phyloP scores from a whole-genome alignment of 306 rosid species.

The Fragaria vesca region DNA sequence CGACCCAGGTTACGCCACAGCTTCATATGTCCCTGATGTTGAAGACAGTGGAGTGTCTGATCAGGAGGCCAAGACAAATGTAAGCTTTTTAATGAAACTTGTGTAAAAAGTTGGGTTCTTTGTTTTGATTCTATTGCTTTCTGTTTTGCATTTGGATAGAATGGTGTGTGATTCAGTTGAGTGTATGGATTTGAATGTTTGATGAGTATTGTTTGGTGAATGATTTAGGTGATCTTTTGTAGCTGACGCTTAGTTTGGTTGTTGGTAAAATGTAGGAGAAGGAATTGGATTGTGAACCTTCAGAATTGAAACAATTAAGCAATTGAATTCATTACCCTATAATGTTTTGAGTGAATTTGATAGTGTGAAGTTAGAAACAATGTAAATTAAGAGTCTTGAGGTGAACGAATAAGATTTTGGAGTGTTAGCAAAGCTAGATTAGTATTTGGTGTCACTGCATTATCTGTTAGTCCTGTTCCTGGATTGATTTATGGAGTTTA shows the following conservation, averaged over 20 bases:
- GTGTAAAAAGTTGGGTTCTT: slow-evolving; percentile 15
- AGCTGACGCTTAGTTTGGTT: background rate
- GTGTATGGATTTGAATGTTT: background rate
- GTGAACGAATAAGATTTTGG: background rate
- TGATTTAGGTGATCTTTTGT: background rate
- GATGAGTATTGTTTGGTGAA: background rate
- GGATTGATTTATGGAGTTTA: background rate
- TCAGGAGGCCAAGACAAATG: slow-evolving; percentile 46
- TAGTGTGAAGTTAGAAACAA: background rate
- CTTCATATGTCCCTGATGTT: slow-evolving; percentile 78
- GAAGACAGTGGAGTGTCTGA: slow-evolving; percentile 41
- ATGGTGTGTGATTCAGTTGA: background rate
- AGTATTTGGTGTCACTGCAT: background rate
- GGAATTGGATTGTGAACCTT: background rate
- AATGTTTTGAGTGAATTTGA: background rate
- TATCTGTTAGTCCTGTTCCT: background rate
- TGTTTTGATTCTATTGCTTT: slow-evolving; percentile 10
- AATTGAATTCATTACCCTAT: background rate
- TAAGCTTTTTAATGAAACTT: slow-evolving; percentile 31
- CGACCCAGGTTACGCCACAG: slow-evolving; percentile 73
- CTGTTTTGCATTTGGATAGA: slow-evolving; percentile 14
- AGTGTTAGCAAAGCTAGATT: background rate
- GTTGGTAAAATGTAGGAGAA: slow-evolving; percentile 1
- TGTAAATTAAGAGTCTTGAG: background rate
- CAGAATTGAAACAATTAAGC: background rate